Base-by-base conservation (phyloP, 2,329 filamentous ascomycete species). In the Chaetoscypha palmicola region DNA sequence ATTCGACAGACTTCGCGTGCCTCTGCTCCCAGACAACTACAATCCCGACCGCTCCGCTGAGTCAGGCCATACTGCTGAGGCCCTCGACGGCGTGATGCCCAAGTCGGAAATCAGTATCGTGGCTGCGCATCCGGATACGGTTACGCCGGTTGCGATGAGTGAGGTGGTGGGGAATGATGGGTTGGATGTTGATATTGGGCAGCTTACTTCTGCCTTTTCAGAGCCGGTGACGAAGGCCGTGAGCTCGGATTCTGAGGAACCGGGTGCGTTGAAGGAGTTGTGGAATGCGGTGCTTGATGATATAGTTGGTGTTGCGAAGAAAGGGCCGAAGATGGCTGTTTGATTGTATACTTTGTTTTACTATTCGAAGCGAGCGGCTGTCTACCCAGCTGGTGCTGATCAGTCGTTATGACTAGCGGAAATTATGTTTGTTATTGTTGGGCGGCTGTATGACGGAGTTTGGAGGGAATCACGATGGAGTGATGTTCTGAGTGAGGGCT, bases 1-100 rank as follows among this genome's bases (percentile, higher is more conserved):
- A 11, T 64, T 67, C 55, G 54, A 58, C 31, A 59, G 66, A 48
- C 66, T 76, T 38, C 76, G 74, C 51, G 71, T 81, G 24, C 78
- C 78, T 23, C 67, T 81, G 4, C 68, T 81, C 8, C 77, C 77
- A 10, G 77, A 81, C 63, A 77, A 74, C 66, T 76, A 71, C 62
- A 51, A 26, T 10, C 58, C 59, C 2, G 53, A 60, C 40, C 50
- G 59, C 4, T 55, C 52, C 5, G 39, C 53, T 0, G 43, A 42
- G 10, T 57, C 60, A 36, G 60, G 63, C 8, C 64, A 70, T 41
- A 68, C 72, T 51, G 64, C 69, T 26, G 69, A 75, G 52, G 59
- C 64, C 11, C 41, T 58, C 10, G 69, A 74, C 45, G 62, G 60
- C 3, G 66, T 70, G 8, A 51, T 72, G 30, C 55, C 63, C 4